phyloP scores from a whole-genome alignment of 768 basidiomycete genomes.

The Psilocybe azurescens region DNA sequence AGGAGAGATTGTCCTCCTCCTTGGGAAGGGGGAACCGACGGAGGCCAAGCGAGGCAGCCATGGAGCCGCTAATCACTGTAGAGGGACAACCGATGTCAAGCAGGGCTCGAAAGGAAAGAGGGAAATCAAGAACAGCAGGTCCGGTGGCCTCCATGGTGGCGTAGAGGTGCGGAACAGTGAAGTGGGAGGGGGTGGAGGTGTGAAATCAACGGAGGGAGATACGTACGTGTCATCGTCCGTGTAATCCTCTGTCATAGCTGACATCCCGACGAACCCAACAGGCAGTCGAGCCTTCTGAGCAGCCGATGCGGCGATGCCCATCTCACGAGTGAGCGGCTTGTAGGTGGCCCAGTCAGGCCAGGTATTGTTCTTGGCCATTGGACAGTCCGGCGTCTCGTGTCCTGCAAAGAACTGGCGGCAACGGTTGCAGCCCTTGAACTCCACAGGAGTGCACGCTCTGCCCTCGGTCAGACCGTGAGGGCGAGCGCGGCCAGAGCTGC shows the following conservation, averaged over 20 bases:
- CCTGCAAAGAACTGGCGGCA: constrained; percentile 20
- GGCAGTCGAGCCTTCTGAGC: neutral
- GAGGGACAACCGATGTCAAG: constrained; percentile 26
- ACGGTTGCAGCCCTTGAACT: constrained; percentile 20
- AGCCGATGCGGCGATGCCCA: neutral
- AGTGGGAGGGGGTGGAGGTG: neutral
- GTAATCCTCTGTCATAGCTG: constrained; percentile 2
- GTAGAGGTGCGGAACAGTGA: constrained; percentile 1
- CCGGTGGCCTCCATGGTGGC: neutral
- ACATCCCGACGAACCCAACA: neutral
- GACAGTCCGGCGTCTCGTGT: constrained; percentile 14
- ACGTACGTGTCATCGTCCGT: neutral
- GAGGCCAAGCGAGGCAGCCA: constrained; percentile 19
- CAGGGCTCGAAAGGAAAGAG: constrained; percentile 6
- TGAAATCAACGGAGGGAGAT: too few species aligned
- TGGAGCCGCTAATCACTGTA: constrained; percentile 24
- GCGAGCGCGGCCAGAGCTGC: too few species aligned
- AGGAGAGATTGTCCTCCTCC: constrained; percentile 24
- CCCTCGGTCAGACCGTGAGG: constrained; percentile 3
- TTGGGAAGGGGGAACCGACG: constrained; percentile 17
- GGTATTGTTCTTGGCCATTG: neutral
- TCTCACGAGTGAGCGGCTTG: constrained; percentile 7
- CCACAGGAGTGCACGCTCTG: constrained; percentile 16
- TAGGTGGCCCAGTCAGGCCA: constrained; percentile 14
- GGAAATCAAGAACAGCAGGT: neutral